Conservation (phyloP, 2,329 filamentous ascomycete species). For the Fusarium begoniae region DNA sequence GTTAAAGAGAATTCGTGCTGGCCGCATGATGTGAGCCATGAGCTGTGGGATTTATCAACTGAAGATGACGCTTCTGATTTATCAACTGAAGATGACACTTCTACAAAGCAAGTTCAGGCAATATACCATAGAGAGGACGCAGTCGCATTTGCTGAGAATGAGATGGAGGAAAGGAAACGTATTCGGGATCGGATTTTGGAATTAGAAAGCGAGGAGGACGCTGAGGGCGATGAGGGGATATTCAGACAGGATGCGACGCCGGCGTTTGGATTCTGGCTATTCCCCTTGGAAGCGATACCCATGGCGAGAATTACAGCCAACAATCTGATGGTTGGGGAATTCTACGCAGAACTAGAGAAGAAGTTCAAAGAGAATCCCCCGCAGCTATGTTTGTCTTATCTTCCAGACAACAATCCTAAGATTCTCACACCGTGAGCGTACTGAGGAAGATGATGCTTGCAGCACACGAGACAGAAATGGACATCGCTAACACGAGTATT, state of each 20-base stretch:
- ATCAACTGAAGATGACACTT: not conserved
- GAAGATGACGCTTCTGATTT: not conserved
- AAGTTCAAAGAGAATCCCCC: not conserved
- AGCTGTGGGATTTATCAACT: not conserved
- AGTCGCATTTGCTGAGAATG: not conserved
- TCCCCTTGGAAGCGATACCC: not conserved
- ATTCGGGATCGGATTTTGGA: not conserved
- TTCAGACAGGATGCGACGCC: not conserved
- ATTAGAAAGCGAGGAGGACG: no score
- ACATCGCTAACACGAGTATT: rapidly evolving
- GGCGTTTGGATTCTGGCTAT: not conserved
- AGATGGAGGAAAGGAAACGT: not conserved
- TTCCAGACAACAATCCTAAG: not conserved
- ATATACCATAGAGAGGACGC: not conserved
- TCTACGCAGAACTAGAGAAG: not conserved
- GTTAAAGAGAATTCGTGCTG: not conserved
- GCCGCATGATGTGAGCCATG: not conserved
- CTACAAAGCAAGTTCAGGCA: not conserved
- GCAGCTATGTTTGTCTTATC: not conserved
- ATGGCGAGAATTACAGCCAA: no score
- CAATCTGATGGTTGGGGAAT: rapidly evolving
- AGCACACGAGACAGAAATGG: not conserved
- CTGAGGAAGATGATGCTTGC: not conserved
- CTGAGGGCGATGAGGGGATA: not conserved
- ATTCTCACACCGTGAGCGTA: no score